These are phyloP conservation scores for Zalaria obscura DNA, from an alignment of 2,329 filamentous ascomycete species.

Conservation along the genomic window DNA sequence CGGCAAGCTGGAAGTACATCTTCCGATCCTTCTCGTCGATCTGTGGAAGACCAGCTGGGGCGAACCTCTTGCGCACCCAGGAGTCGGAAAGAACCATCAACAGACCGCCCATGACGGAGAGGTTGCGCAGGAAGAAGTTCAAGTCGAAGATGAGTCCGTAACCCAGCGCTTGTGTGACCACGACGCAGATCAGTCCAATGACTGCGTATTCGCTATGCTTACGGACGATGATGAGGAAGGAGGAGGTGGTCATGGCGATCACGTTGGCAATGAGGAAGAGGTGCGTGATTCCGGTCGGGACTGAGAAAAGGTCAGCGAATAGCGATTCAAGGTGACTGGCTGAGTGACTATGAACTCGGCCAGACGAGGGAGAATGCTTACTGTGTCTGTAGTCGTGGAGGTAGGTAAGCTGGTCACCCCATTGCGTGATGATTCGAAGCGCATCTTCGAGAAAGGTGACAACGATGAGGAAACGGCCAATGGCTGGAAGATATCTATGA, in stretches of 20 bases:
- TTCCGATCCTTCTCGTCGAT: conserved; percentile 99
- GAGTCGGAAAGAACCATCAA: conserved; percentile 97
- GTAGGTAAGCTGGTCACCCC: conserved; percentile 87
- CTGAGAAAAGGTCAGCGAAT: conserved; percentile 31
- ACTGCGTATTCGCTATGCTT: conserved; percentile 92
- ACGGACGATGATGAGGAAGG: conserved; percentile 74
- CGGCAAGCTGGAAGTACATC: conserved; percentile 99
- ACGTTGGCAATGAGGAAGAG: conserved; percentile 87
- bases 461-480: conserved; percentile 94
- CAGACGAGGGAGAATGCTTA: conserved; percentile 40
- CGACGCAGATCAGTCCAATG: conserved; percentile 74
- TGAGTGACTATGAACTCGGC: neutral
- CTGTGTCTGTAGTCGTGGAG: conserved; percentile 85
- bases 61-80: conserved; percentile 95
- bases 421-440: conserved; percentile 92
- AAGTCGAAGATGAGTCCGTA: conserved; percentile 98
- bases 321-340: too few species aligned
- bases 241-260: conserved; percentile 71
- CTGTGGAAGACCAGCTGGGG: conserved; percentile 82
- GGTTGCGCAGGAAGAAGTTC: conserved; percentile 98
- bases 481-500: conserved; percentile 73
- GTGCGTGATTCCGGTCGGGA: conserved; percentile 79
- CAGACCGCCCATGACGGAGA: conserved; percentile 91
- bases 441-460: conserved; percentile 98
- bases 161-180: conserved; percentile 83